Percentiles rank a stretch among this genome's conserved stretches.
phyloP scores from a whole-genome alignment of 176 grass and related monocot species.

The Tuctoria greenei region DNA sequence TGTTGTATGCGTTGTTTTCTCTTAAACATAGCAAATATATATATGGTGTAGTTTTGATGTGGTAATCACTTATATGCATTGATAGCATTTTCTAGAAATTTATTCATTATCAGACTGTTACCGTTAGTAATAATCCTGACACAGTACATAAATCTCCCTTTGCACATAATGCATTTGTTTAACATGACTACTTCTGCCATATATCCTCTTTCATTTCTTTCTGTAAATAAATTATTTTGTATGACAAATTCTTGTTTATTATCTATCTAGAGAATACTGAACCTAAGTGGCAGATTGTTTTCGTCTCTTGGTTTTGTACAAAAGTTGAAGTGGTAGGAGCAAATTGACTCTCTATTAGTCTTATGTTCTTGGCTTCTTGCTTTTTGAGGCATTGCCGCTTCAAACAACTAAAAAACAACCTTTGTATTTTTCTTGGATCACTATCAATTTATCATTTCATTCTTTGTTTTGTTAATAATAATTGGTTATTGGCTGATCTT shows the following conservation, averaged over 20 bases:
- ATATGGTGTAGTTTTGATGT: neutral
- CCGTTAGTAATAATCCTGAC: neutral
- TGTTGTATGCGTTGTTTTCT: slow-evolving; percentile 36
- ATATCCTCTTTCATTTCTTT: neutral
- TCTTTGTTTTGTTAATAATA: slow-evolving; percentile 8
- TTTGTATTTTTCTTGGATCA: neutral
- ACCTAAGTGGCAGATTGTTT: slow-evolving; percentile 9
- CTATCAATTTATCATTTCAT: slow-evolving; percentile 27
- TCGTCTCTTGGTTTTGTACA: neutral
- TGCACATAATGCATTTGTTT: slow-evolving; percentile 4
- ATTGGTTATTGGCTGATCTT: neutral
- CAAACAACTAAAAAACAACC: slow-evolving; percentile 16
- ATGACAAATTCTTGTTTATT: slow-evolving; percentile 21
- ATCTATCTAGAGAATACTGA: slow-evolving; percentile 13
- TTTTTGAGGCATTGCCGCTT: neutral
- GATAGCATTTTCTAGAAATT: neutral
- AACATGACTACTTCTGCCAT: neutral
- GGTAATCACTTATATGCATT: neutral
- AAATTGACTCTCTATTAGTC: neutral
- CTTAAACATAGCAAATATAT: neutral
- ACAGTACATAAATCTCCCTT: neutral
- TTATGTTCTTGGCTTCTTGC: slow-evolving; percentile 24
- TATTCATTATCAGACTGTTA: neutral
- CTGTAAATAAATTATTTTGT: neutral
- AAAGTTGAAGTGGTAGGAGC: slow-evolving; percentile 6